Conservation (phyloP, 2,329 filamentous ascomycete genomes). For the Drechslerella coelobrocha region DNA sequence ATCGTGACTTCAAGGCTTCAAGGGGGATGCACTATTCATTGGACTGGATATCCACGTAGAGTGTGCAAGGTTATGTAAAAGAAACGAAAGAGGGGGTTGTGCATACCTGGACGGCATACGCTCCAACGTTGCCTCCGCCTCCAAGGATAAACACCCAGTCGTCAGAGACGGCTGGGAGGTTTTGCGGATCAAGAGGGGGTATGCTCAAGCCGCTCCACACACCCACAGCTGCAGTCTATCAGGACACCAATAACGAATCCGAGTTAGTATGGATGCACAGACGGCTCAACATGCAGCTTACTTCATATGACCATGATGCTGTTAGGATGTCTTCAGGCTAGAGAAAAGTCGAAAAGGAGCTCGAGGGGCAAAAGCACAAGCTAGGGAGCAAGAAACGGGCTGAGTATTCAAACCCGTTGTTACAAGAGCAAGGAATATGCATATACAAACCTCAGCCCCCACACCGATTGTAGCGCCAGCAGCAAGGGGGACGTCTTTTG, state of each 20-base stretch:
- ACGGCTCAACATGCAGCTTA: slow-evolving; percentile 8
- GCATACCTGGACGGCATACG: slow-evolving; percentile 41
- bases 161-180: slow-evolving; percentile 39
- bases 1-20: background rate
- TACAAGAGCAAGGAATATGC: background rate
- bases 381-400: background rate
- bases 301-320: slow-evolving; percentile 26
- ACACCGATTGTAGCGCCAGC: slow-evolving; percentile 31
- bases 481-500: slow-evolving; percentile 30
- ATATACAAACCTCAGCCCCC: slow-evolving; percentile 22
- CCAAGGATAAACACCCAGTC: slow-evolving; percentile 42
- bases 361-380: background rate
- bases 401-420: background rate
- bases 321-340: slow-evolving; percentile 1
- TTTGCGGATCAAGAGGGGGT: slow-evolving; percentile 31
- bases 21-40: background rate
- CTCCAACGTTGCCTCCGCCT: slow-evolving; percentile 45
- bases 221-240: slow-evolving; percentile 42
- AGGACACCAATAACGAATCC: background rate
- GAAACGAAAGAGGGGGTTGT: background rate
- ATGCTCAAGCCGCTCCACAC: slow-evolving; percentile 38
- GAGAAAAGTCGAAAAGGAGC: background rate
- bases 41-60: too few relatives aligned
- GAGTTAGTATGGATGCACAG: slow-evolving; percentile 26
- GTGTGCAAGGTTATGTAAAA: background rate